These are phyloP conservation scores for Mycothermus thermophilus DNA, from an alignment of 495 filamentous ascomycete genomes.

Conservation along the genomic window DNA sequence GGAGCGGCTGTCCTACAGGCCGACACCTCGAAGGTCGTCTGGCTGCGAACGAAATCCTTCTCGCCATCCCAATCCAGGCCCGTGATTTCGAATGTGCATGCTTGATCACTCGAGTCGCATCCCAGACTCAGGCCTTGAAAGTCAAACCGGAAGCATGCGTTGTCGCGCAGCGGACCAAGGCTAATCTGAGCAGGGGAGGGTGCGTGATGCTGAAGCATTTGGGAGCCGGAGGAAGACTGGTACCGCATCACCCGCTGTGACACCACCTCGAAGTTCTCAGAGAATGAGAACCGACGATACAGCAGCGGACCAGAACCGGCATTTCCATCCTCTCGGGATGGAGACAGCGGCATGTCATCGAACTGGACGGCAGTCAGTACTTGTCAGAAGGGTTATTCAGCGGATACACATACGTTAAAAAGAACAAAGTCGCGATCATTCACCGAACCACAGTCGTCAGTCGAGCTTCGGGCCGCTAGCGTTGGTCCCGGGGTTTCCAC, in stretches of 20 bases:
- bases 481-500: no score
- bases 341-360: slow-evolving; percentile 25
- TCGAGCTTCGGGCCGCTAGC: no score
- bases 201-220: slow-evolving; percentile 24
- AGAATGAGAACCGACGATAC: slow-evolving; percentile 31
- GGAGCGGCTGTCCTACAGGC: slow-evolving; percentile 17
- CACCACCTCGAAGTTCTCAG: slow-evolving; percentile 23
- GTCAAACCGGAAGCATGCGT: slow-evolving; percentile 29
- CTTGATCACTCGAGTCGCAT: slow-evolving; percentile 22
- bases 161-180: slow-evolving; percentile 19
- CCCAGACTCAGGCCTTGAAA: slow-evolving; percentile 27
- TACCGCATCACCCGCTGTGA: slow-evolving; percentile 15
- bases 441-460: slow-evolving; percentile 18
- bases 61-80: slow-evolving; percentile 20
- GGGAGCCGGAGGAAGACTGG: slow-evolving; percentile 24
- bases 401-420: slow-evolving; percentile 9
- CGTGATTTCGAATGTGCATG: slow-evolving; percentile 28
- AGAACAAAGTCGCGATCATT: slow-evolving; percentile 20
- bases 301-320: slow-evolving; percentile 15
- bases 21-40: slow-evolving; percentile 17
- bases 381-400: not conserved
- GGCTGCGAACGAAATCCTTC: slow-evolving; percentile 12
- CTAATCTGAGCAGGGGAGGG: slow-evolving; percentile 20
- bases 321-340: slow-evolving; percentile 9
- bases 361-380: slow-evolving; percentile 18